Conservation (phyloP, 768 basidiomycete genomes). For the Suillus tomentosus region DNA sequence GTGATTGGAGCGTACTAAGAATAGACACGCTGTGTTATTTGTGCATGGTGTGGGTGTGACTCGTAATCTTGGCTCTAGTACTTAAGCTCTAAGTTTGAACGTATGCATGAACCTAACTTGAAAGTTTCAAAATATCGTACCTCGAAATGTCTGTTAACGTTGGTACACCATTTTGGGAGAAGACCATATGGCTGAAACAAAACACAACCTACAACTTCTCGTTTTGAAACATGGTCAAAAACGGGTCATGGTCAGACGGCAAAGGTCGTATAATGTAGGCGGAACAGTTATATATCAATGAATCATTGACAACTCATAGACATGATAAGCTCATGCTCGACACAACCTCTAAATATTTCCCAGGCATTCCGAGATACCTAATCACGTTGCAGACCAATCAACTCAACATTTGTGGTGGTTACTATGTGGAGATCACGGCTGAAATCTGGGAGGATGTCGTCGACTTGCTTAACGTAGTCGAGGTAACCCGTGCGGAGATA, state of each 20-base stretch:
- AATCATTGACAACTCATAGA: not conserved
- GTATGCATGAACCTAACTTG: too few relatives aligned
- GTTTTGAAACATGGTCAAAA: not conserved
- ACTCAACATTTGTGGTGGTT: constrained; percentile 1
- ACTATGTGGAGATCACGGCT: not conserved
- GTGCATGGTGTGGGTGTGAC: too few relatives aligned
- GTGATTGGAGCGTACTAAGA: too few relatives aligned
- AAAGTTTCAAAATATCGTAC: not conserved
- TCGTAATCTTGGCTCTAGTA: too few relatives aligned
- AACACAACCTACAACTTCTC: not conserved
- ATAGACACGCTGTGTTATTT: too few relatives aligned
- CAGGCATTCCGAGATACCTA: not conserved
- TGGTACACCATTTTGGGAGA: not conserved
- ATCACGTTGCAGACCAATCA: not conserved
- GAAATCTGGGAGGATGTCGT: not conserved
- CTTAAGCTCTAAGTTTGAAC: too few relatives aligned
- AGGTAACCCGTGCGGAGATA: not conserved
- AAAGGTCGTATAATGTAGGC: not conserved
- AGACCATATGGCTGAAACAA: not conserved
- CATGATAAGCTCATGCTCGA: not conserved
- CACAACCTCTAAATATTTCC: not conserved
- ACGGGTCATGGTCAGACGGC: not conserved
- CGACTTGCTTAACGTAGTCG: not conserved
- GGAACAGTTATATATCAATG: not conserved
- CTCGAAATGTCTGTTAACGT: too few relatives aligned